Conservation (phyloP, 2,329 filamentous ascomycete genomes). For the Aspergillus ruber region DNA sequence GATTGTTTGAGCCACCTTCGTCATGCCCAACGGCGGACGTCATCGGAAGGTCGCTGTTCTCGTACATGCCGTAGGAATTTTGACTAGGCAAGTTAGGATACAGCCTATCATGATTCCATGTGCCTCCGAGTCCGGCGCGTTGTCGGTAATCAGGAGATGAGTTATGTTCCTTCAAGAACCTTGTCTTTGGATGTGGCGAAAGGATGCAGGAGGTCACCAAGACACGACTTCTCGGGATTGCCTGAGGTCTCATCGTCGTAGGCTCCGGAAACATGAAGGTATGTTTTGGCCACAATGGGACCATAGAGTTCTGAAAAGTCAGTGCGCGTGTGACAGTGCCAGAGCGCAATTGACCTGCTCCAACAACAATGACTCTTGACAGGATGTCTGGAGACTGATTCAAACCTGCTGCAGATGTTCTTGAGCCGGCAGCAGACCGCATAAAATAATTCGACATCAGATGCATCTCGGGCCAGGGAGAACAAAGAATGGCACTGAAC, state of each 20-base stretch:
- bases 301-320: constrained; percentile 17
- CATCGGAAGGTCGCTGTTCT: no score
- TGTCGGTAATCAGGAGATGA: no score
- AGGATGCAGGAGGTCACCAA: not conserved
- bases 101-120: no score
- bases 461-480: not conserved
- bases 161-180: no score
- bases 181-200: no score
- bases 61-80: no score
- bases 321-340: not conserved
- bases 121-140: no score
- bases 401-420: not conserved
- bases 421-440: not conserved
- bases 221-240: not conserved
- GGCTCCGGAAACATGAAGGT: constrained; percentile 16
- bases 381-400: not conserved
- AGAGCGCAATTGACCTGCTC: not conserved
- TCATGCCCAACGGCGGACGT: no score
- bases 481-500: not conserved
- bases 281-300: constrained; percentile 24
- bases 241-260: constrained; percentile 3
- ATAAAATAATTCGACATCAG: not conserved
- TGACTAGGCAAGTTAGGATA: no score
- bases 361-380: not conserved
- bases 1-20: no score